A percentile compares a stretch with the other conserved stretches of the same genome.
Conservation (phyloP, 1,139 yeast species). For the Pichia sp. region DNA sequence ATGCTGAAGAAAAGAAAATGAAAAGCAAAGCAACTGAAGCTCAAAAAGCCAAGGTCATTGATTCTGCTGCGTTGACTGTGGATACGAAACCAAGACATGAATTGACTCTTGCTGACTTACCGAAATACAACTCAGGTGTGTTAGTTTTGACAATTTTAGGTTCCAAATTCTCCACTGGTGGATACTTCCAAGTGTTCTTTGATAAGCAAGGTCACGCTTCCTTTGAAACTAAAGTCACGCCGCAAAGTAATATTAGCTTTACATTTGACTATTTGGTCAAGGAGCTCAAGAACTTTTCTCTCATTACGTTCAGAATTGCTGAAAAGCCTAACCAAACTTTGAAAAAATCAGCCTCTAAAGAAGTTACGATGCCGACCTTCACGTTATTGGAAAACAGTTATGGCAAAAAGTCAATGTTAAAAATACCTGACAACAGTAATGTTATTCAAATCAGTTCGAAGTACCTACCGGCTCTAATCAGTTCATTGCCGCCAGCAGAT, state of each 20-base stretch:
- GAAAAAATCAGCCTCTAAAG: slow-evolving; percentile 58
- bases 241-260: slow-evolving; percentile 44
- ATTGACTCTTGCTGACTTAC: slow-evolving; percentile 58
- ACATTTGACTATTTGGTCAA: slow-evolving; percentile 72
- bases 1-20: slow-evolving; percentile 28
- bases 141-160: slow-evolving; percentile 62
- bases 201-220: slow-evolving; percentile 69
- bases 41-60: slow-evolving; percentile 26
- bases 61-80: slow-evolving; percentile 34
- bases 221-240: slow-evolving; percentile 47
- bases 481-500: slow-evolving; percentile 69
- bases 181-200: slow-evolving; percentile 67
- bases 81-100: slow-evolving; percentile 49
- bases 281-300: slow-evolving; percentile 68
- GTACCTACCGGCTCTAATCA: slow-evolving; percentile 70
- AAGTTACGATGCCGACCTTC: slow-evolving; percentile 60
- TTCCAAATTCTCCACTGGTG: slow-evolving; percentile 50
- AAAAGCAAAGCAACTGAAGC: slow-evolving; percentile 30
- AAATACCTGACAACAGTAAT: slow-evolving; percentile 42
- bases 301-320: slow-evolving; percentile 56
- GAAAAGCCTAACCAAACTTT: slow-evolving; percentile 51
- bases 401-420: slow-evolving; percentile 52
- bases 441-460: slow-evolving; percentile 58
- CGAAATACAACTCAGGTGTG: slow-evolving; percentile 69
- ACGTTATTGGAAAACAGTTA: slow-evolving; percentile 66